Evolutionary conservation across 805 yeast genomes (phyloP), one percentile per base, ranked within the genome.

Genomic region (Brettanomyces custersianus): DNA sequence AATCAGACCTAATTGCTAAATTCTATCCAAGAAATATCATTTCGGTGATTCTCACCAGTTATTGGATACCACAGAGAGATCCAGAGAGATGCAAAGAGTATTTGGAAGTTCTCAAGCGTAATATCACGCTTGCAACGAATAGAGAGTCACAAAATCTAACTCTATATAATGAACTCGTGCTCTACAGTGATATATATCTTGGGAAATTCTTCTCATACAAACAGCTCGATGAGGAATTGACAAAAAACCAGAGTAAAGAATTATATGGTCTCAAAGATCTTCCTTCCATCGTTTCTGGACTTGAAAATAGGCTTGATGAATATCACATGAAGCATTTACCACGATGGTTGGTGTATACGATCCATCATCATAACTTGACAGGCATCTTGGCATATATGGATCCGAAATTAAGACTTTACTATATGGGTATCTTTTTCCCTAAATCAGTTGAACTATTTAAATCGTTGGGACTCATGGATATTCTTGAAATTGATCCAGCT

Each of bases 331-430:
- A 29, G 21, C 18, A 17, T 9, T 29, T 10, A 10, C 10, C 31
- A 8, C 16, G 21, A 12, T 16, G 19, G 31, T 19, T 29, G 10
- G 8, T 18, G 10, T 16, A 10, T 9, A 18, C 15, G 21, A 15
- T 15, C 15, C 31, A 29, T 17, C 17, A 16, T 15, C 19, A 29
- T n/a, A 29, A 29, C 17, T 9, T 29, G 20, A 15, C 12, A 15
- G 19, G 21, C 8, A 17, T 29, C 12, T 16, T 29, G 20, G 31
- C 19, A 8, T 17, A 16, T n/a, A 29, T 29, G 31, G 31, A 29
- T 29, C 31, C 31, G 8, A 29, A 17, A n/a, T n/a, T 29, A 29
- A 19, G 31, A 8, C 13, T 29, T 11, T 29, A 18, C 20, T 29
- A 29, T 29, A 16, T 20, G 19, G 31, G n/a, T n/a, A n/a, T n/a